These are phyloP conservation scores for Bryum argenteum DNA, from an alignment of 225 moss, liverwort and hornwort species.

Conservation along the genomic window DNA sequence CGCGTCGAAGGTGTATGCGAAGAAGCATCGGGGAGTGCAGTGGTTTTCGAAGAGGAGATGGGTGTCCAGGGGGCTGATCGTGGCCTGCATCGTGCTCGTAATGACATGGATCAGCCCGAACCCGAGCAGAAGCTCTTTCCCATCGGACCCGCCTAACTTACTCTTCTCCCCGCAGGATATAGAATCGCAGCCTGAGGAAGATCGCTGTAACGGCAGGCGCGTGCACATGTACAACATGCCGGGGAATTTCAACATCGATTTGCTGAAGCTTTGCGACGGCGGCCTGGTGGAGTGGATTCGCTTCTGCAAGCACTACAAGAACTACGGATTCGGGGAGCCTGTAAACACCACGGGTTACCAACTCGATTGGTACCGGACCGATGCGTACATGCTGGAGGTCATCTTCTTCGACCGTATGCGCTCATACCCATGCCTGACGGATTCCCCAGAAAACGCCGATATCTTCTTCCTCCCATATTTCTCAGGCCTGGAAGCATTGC, in stretches of 20 bases:
- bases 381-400: slow-evolving; percentile 84
- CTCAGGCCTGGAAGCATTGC: slow-evolving; percentile 60
- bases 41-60: slow-evolving; percentile 23
- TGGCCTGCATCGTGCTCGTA: slow-evolving; percentile 23
- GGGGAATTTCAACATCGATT: slow-evolving; percentile 53
- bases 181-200: background rate
- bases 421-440: slow-evolving; percentile 45
- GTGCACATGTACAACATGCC: slow-evolving; percentile 78
- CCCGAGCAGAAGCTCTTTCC: slow-evolving; percentile 3
- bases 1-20: slow-evolving; percentile 11
- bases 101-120: slow-evolving; percentile 23
- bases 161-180: slow-evolving; percentile 21
- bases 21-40: background rate
- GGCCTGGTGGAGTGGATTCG: slow-evolving; percentile 60
- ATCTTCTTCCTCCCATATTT: slow-evolving; percentile 73
- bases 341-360: slow-evolving; percentile 32
- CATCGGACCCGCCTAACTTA: slow-evolving; percentile 25
- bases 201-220: slow-evolving; percentile 57
- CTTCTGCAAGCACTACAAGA: slow-evolving; percentile 66
- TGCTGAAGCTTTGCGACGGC: slow-evolving; percentile 56
- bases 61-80: slow-evolving; percentile 22
- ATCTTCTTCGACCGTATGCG: slow-evolving; percentile 68
- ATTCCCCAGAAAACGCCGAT: slow-evolving; percentile 45
- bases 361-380: slow-evolving; percentile 67
- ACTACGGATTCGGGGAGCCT: slow-evolving; percentile 48